A percentile compares a stretch with the other conserved stretches of the same genome.
Evolutionary conservation across 108 stramenopile species (phyloP).

Genomic region (Stephanodiscus minutulus): DNA sequence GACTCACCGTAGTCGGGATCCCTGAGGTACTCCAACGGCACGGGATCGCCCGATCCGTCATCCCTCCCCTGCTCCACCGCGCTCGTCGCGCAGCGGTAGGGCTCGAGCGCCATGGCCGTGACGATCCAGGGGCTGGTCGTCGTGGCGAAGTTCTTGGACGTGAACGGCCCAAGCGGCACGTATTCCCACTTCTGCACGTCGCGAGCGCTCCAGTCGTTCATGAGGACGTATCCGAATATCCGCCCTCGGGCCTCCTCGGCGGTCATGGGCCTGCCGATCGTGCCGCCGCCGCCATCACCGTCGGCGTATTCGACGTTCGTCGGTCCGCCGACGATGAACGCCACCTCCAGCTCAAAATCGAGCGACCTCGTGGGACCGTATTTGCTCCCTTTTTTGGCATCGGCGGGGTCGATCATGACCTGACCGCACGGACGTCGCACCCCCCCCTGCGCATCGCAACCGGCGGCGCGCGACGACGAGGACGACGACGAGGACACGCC

Average conservation of each 20-base stretch:
- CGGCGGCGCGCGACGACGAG: not conserved
- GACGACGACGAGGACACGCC: too few relatives aligned
- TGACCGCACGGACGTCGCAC: slow-evolving; percentile 88
- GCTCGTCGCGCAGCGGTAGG: slow-evolving; percentile 60
- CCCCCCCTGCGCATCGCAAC: slow-evolving; percentile 13
- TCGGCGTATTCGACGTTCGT: slow-evolving; percentile 37
- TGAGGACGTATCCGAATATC: slow-evolving; percentile 90
- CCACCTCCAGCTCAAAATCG: slow-evolving; percentile 95
- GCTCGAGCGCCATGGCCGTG: slow-evolving; percentile 79
- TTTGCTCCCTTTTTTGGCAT: slow-evolving; percentile 73
- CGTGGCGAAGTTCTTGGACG: slow-evolving; percentile 91
- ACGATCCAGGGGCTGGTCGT: slow-evolving; percentile 93
- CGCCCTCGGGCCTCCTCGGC: slow-evolving; percentile 79
- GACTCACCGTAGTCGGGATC: slow-evolving; percentile 62
- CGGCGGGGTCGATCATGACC: slow-evolving; percentile 70
- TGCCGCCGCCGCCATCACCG: slow-evolving; percentile 14
- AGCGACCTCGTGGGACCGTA: slow-evolving; percentile 79
- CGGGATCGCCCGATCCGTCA: slow-evolving; percentile 46
- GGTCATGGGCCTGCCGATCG: slow-evolving; percentile 59
- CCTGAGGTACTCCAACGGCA: slow-evolving; percentile 76
- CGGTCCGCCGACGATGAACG: slow-evolving; percentile 86
- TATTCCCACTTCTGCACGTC: slow-evolving; percentile 93
- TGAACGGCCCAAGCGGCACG: slow-evolving; percentile 94
- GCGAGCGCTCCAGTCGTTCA: slow-evolving; percentile 95
- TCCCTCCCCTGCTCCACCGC: slow-evolving; percentile 46